Base-by-base conservation (phyloP, 371 early-diverging fungal genomes). In the Mucor piriformis region DNA sequence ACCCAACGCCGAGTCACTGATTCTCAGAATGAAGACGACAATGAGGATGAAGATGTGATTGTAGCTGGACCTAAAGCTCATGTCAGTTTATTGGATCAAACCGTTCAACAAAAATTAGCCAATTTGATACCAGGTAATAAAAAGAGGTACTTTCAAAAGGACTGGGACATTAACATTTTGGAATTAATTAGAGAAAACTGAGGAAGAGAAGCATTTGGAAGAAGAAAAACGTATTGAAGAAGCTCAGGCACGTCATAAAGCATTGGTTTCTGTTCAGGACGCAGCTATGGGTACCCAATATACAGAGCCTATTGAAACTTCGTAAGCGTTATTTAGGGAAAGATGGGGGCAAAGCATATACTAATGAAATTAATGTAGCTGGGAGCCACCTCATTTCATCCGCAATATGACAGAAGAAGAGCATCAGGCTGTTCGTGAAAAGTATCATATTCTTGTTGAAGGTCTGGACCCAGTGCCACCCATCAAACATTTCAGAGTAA, bases 211-310 rank as follows among this genome's bases (percentile, higher is more conserved):
- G 65, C 83, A 85, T 32, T 55, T 91, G 11, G 96, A 95, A 48
- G 87, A 94, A 66, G 95, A 95, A 71, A 71, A 76, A 57, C 83
- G 85, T 56, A 87, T 97, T 57, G 82, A 95, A 64, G 86, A 88
- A 59, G 94, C 94, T 0, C 90, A 94, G 43, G 79, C 91, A 6
- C 81, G 85, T 42, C 81, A 88, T 60, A 94, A 92, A 58, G 87
- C 88, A 37, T 73, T 96, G 38, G 87, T 90, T 3, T 93, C 94
- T 13, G 95, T 86, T 21, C 83, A 85, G 54, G 96, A 96, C 71
- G 81, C 95, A 35, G 96, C 96, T 0, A 76, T 89, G 54, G 95
- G 93, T 37, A 89, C 93, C 13, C 78, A 79, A 6, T 97, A 97
- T 69, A 91, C 84, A 10, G 91, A 95, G 44, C 83, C 96, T 7